phyloP scores from a whole-genome alignment of 2,329 filamentous ascomycete genomes.

The Cadophora luteo-olivacea region DNA sequence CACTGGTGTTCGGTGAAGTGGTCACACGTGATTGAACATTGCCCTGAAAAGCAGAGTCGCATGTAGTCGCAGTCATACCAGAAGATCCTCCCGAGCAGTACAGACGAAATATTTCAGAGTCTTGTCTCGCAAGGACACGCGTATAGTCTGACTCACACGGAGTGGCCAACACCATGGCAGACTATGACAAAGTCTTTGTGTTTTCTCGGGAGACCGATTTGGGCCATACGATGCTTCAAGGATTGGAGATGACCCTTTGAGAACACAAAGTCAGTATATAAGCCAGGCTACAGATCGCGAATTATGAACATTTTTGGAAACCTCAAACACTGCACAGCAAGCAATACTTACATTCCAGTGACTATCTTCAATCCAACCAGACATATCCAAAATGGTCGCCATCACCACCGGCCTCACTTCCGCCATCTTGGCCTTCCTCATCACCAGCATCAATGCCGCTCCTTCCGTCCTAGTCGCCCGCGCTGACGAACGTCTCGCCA shows the following conservation, averaged over 20 bases:
- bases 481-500: not conserved
- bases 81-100: too few species aligned
- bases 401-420: not conserved
- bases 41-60: too few species aligned
- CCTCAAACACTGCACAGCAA: not conserved
- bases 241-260: not conserved
- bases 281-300: not conserved
- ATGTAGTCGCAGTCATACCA: too few species aligned
- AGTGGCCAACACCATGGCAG: not conserved
- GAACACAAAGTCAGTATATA: not conserved
- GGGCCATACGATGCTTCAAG: not conserved
- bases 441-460: not conserved
- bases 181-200: too few species aligned
- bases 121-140: too few species aligned
- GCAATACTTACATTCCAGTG: not conserved
- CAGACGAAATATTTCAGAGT: not conserved
- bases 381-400: conserved; percentile 7
- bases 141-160: not conserved
- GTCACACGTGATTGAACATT: too few species aligned
- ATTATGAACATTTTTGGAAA: not conserved
- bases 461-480: not conserved
- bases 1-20: too few species aligned
- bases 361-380: not conserved
- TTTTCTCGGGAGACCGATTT: not conserved
- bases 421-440: not conserved